phyloP scores from a whole-genome alignment of 31 red algal genomes.

The Pterothamnion heteromorphum region DNA sequence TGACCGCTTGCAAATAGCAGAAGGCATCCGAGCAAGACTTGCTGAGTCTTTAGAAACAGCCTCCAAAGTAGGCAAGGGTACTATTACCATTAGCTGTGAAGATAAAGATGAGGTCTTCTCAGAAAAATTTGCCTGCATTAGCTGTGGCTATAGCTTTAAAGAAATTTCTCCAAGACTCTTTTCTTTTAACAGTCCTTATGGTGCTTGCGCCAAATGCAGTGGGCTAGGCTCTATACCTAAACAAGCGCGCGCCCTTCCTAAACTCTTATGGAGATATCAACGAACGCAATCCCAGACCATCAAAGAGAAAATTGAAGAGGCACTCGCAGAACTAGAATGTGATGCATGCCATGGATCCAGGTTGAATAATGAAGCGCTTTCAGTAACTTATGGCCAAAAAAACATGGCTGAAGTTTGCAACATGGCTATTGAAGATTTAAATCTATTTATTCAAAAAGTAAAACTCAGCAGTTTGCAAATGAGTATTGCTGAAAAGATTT shows the following conservation, averaged over 20 bases:
- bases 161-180: conserved; percentile 4
- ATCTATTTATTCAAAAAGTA: background rate
- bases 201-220: conserved; percentile 25
- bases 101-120: background rate
- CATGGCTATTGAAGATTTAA: background rate
- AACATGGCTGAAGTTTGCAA: background rate
- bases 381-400: background rate
- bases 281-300: background rate
- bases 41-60: conserved; percentile 24
- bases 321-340: conserved; percentile 11
- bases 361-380: background rate
- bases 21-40: background rate
- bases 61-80: background rate
- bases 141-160: background rate
- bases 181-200: conserved; percentile 35
- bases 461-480: background rate
- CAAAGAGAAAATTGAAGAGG: background rate
- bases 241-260: background rate
- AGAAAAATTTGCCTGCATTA: background rate
- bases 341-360: conserved; percentile 2
- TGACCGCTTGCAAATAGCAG: background rate
- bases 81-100: background rate
- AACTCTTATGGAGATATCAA: background rate
- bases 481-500: background rate
- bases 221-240: conserved; percentile 15